Evolutionary conservation across 441 rosid genomes (phyloP), one percentile per base, ranked within the genome.

Genomic region (Gossypium trilobum): DNA sequence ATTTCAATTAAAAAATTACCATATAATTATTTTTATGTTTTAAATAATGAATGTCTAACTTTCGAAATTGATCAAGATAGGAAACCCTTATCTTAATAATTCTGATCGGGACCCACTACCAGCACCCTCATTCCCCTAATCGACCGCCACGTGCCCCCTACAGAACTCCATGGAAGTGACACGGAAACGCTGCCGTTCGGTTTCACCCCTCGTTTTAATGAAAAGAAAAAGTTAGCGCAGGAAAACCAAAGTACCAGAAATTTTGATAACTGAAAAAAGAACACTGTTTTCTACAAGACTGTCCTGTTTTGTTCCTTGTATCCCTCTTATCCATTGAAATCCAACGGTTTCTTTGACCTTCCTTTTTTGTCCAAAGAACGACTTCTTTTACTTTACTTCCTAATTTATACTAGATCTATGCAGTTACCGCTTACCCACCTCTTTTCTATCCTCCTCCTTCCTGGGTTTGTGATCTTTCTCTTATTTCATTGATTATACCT

Each of bases 1-100:
- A 33, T 33, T 33, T 33, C 9, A 33, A 33, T 5, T 33, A 33
- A 33, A 31, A 33, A 33, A 5, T 33, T 33, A 33, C 9, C 39
- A 33, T 33, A 33, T 33, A 1, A 33, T 33, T 33, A 33, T 33
- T 33, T 6, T 33, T 33, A 33, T 33, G 1, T 33, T 33, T 31
- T 31, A 31, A 46, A 31, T 31, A 46, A 13, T 46, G 52, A 11
- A 46, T 46, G 14, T 46, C 14, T 46, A 46, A 29, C 33, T 29
- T 29, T 29, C 6, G 27, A 55, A 55, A 11, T 13, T 11, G n/a
- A 48, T 20, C 27, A 55, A 20, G 44, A 68, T 61, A 8, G 68
- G 57, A 22, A 68, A 56, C 74, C 79, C 84, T 68, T 81, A 81
- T 51, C 83, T 83, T 55, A 13, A 65, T 67, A 11, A 16, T 17